Evolutionary conservation across 1,284 basidiomycete genomes (phyloP), one percentile per base, ranked within the genome.

Genomic region (Mycena sp.): DNA sequence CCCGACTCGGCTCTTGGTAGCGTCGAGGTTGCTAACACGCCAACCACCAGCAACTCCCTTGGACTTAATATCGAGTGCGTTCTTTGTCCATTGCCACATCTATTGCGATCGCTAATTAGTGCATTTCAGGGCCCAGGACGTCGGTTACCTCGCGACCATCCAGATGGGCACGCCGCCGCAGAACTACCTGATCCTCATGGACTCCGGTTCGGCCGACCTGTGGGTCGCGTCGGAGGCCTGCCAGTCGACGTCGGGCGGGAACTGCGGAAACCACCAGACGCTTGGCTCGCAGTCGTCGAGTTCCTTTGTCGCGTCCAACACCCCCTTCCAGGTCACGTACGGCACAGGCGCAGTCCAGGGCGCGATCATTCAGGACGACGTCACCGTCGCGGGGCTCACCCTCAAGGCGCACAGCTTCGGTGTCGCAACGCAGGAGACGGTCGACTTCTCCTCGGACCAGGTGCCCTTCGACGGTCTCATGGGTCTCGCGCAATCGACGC

Each of bases 121-220:
- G 23, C 19, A 46, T 30, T 48, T 14, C 40, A 83, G 85, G 63
- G 78, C 77, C 17, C 64, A 80, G 40, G 85, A 87, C 69, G 68
- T 85, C 17, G 80, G 80, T 12, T 87, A 95, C 76, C 80, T 94
- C 52, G 89, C 90, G 7, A 88, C 85, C 26, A 76, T 96, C 32
- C 85, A 91, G 74, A 86, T 96, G 67, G 94, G 94, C 38, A 92
- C 89, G 3, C 91, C 91, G n/a, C 85, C 90, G 2, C 80, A 76
- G 43, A 77, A 88, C 69, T 96, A 92, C 77, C 80, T 83, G 32
- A 76, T 96, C 71, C 83, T 96, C 52, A 89, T 94, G 87, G 94
- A 96, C 78, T 92, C 91, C 26, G 95, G 94, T 32, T 93, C 90
- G 9, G 89, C 92, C 16, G 94, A 96, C 74, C 82, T 93, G 40